Conservation (phyloP, 1,284 basidiomycete species). For the Neotropicomus parvogracilis region DNA sequence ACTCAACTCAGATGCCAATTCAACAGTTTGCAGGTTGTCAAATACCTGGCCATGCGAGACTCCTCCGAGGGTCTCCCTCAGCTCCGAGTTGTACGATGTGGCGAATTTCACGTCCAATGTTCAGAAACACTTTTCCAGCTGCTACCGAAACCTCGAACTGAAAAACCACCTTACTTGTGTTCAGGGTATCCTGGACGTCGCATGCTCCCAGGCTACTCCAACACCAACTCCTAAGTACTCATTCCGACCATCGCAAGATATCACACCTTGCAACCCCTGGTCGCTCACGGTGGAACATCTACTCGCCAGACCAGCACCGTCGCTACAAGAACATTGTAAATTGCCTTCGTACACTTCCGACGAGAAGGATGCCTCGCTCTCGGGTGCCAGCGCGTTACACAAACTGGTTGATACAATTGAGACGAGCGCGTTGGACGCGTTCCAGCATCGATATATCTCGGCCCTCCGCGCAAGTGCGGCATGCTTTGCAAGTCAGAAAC, state of each 20-base stretch:
- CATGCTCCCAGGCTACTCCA: background rate
- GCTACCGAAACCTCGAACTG: background rate
- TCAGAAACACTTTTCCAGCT: background rate
- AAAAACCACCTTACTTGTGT: background rate
- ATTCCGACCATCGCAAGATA: conserved; percentile 10
- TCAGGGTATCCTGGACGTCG: background rate
- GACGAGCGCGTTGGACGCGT: conserved; percentile 5
- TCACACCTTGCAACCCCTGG: background rate
- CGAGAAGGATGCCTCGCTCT: background rate
- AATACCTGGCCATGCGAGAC: background rate
- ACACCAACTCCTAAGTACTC: conserved; percentile 5
- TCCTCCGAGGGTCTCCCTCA: background rate
- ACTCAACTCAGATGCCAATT: background rate
- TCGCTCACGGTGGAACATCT: conserved; percentile 4
- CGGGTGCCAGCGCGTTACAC: conserved; percentile 1
- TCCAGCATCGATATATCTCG: conserved; percentile 12
- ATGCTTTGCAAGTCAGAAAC: background rate
- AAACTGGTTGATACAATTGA: conserved; percentile 10
- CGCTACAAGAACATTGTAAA: background rate
- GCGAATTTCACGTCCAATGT: background rate
- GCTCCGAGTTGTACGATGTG: background rate
- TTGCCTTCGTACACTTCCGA: background rate
- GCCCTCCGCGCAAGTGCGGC: background rate
- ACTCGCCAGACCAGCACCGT: conserved; percentile 8
- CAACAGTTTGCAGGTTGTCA: background rate